Evolutionary conservation across 2,329 filamentous ascomycete species (phyloP).

Genomic region (Apiospora malaysiana): DNA sequence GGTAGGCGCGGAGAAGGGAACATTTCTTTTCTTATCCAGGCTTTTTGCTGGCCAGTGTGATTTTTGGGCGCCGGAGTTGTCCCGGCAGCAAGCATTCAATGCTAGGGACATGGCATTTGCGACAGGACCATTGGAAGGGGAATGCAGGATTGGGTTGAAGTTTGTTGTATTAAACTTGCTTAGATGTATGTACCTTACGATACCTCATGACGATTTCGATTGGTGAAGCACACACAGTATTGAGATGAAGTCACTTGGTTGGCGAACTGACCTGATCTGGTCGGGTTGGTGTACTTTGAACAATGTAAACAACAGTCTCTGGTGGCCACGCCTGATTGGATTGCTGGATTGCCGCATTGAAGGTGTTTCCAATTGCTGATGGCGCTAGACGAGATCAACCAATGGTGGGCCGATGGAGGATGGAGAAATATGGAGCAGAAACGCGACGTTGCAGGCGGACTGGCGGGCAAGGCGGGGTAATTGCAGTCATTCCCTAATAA

Average conservation of each 20-base stretch:
- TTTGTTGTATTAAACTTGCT: conserved; percentile 6
- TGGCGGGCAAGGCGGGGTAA: conserved; percentile 6
- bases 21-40: not conserved
- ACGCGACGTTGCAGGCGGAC: conserved; percentile 9
- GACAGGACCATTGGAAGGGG: not conserved
- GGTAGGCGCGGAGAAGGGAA: not conserved
- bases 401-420: not conserved
- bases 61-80: not conserved
- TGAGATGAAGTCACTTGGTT: no score
- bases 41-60: not conserved
- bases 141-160: not conserved
- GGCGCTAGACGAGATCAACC: not conserved
- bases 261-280: not conserved
- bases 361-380: not conserved
- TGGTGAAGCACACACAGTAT: not conserved
- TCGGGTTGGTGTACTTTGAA: not conserved
- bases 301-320: conserved; percentile 12
- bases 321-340: not conserved
- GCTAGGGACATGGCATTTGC: not conserved
- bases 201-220: conserved; percentile 12
- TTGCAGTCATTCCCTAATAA: not conserved
- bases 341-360: not conserved
- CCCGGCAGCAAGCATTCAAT: not conserved
- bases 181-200: conserved; percentile 11
- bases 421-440: not conserved